A percentile compares a stretch with the other conserved stretches of the same genome.
Evolutionary conservation across 768 basidiomycete species (phyloP).

Genomic region (Suillus ampliporus): DNA sequence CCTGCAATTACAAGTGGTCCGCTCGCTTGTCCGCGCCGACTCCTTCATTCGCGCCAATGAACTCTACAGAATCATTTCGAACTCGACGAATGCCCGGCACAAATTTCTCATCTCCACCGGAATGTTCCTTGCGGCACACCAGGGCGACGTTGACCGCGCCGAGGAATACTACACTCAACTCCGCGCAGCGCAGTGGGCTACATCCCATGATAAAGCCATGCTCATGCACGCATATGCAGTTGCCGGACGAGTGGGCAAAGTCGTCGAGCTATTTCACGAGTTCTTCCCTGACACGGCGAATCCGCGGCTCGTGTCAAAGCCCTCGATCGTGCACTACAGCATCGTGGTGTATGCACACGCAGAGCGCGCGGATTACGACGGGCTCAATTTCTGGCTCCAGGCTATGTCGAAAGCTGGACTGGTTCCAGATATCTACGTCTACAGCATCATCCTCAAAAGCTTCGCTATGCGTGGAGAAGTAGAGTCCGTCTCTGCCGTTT

Average conservation of each 20-base stretch:
- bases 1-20: constrained; percentile 44
- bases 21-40: constrained; percentile 47
- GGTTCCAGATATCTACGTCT: constrained; percentile 60
- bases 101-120: constrained; percentile 46
- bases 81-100: constrained; percentile 21
- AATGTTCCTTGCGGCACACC: constrained; percentile 56
- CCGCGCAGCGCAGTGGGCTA: constrained; percentile 31
- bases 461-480: constrained; percentile 62
- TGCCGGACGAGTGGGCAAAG: constrained; percentile 45
- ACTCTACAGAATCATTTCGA: constrained; percentile 43
- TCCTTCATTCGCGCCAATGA: constrained; percentile 49
- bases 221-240: constrained; percentile 63
- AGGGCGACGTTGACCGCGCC: constrained; percentile 53
- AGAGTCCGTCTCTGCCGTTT: constrained; percentile 51
- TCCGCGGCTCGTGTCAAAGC: constrained; percentile 37
- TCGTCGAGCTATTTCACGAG: constrained; percentile 56
- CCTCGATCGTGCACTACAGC: constrained; percentile 57
- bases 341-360: constrained; percentile 62
- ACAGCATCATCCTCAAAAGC: constrained; percentile 62
- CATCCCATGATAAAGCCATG: constrained; percentile 43
- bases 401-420: constrained; percentile 54
- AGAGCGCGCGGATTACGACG: constrained; percentile 49
- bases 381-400: constrained; percentile 60
- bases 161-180: constrained; percentile 50
- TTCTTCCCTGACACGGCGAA: constrained; percentile 53